Evolutionary conservation across 495 filamentous ascomycete genomes (phyloP), one percentile per base, ranked within the genome.

Genomic region (Xylaria cubensis): DNA sequence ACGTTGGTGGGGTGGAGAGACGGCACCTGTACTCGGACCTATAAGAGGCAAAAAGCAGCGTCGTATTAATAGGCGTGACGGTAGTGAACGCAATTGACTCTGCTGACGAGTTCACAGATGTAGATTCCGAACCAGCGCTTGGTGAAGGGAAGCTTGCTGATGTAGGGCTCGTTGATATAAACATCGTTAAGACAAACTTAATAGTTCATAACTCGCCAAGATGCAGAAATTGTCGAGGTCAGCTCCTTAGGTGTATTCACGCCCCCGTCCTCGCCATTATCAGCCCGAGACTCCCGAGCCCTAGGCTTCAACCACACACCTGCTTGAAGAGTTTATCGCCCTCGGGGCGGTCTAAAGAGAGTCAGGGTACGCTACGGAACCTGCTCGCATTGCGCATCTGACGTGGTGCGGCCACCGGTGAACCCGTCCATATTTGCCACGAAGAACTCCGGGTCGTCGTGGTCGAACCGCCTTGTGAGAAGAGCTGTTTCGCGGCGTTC

Each of bases 391-490:
- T 55, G 84, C 84, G 66, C 81, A 68, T 61, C 90, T 84, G 10
- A 87, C 0, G 86, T 91, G 39, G 82, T 83, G 80, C 92, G 93
- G 50, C 84, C 85, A 48, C 83, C 85, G 26, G 82, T 83, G 67
- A 83, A 83, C 13, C 69, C 69, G 0, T 69, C 75, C 56, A 93
- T 83, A 83, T 97, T 97, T 72, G 91, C 93, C n/a, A 91, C 85
- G 72, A 95, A 91, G 88, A 97, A 92, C 62, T 90, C 83, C 1
- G 94, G 95, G 42, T 94, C 91, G n/a, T 79, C 81, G 65, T n/a
- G n/a, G n/a, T 84, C 80, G 4, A 24, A 10, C 10, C 67, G 41
- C 7, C 34, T 50, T 34, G 67, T 24, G 12, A 69, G 8, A 4
- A 61, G 3, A 21, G 55, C 13, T 3, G 51, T 55, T 68, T 86